phyloP scores from a whole-genome alignment of 129 eudicot species.

The Dittrichia graveolens region DNA sequence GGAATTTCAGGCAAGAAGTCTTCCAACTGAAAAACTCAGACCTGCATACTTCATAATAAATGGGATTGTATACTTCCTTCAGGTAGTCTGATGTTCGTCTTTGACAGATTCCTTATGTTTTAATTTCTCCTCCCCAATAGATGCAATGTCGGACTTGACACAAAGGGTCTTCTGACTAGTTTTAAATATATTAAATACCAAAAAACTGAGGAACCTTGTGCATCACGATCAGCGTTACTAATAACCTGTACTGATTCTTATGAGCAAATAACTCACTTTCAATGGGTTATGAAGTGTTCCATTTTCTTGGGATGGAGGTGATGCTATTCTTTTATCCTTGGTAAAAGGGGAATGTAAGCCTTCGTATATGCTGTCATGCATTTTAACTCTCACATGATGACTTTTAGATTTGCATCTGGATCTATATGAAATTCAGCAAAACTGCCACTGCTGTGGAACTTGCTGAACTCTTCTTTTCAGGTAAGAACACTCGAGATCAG shows the following conservation, averaged over 20 bases:
- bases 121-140: neutral
- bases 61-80: constrained; percentile 51
- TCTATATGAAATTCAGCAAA: constrained; percentile 44
- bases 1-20: constrained; percentile 67
- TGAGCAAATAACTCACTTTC: neutral
- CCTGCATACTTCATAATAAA: constrained; percentile 58
- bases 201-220: neutral
- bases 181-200: neutral
- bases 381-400: neutral
- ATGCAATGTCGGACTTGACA: neutral
- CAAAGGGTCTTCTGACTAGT: neutral
- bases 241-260: neutral
- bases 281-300: neutral
- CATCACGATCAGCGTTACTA: neutral
- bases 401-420: constrained; percentile 62
- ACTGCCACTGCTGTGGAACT: constrained; percentile 43
- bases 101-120: neutral
- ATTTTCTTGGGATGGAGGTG: constrained; percentile 6
- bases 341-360: neutral
- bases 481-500: constrained; percentile 25
- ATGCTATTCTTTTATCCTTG: neutral
- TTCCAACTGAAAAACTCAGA: constrained; percentile 61
- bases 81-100: constrained; percentile 41
- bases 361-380: neutral
- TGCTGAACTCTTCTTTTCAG: constrained; percentile 65